These are phyloP conservation scores for Penicillium maclennaniae DNA, from an alignment of 495 filamentous ascomycete genomes.

Conservation along the genomic window DNA sequence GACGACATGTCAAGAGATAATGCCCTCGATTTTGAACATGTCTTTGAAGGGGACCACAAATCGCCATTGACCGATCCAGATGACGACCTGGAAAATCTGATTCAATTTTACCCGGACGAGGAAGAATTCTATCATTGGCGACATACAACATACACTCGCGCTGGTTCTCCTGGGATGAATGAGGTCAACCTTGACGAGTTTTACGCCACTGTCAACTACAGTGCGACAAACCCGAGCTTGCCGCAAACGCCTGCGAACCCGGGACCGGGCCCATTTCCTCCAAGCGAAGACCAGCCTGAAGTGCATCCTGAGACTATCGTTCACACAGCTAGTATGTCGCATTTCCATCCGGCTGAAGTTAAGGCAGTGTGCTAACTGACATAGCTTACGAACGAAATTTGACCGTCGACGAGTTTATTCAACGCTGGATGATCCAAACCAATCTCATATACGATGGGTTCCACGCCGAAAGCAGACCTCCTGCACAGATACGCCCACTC, in stretches of 20 bases:
- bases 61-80: constrained; percentile 16
- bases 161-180: constrained; percentile 8
- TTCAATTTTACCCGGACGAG: constrained; percentile 37
- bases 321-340: constrained; percentile 36
- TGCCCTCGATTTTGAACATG: constrained; percentile 29
- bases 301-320: constrained; percentile 30
- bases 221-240: constrained; percentile 14
- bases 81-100: constrained; percentile 33
- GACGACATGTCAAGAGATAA: constrained; percentile 19
- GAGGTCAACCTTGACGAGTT: constrained; percentile 38
- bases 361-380: constrained; percentile 6
- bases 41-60: constrained; percentile 9
- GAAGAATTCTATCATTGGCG: constrained; percentile 20
- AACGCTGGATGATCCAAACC: constrained; percentile 36
- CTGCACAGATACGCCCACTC: constrained; percentile 21
- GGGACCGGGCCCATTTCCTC: background rate
- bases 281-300: constrained; percentile 1
- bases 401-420: constrained; percentile 43
- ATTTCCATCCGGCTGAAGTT: background rate
- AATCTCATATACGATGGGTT: constrained; percentile 13
- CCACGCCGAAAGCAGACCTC: constrained; percentile 20
- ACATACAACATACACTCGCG: background rate
- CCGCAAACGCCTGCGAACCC: constrained; percentile 6
- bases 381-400: constrained; percentile 43
- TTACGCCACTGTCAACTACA: constrained; percentile 25